Percentiles rank a stretch among this genome's conserved stretches.
Evolutionary conservation across 106 monocot species (phyloP).

Genomic region (Alisma plantagoaquatica): DNA sequence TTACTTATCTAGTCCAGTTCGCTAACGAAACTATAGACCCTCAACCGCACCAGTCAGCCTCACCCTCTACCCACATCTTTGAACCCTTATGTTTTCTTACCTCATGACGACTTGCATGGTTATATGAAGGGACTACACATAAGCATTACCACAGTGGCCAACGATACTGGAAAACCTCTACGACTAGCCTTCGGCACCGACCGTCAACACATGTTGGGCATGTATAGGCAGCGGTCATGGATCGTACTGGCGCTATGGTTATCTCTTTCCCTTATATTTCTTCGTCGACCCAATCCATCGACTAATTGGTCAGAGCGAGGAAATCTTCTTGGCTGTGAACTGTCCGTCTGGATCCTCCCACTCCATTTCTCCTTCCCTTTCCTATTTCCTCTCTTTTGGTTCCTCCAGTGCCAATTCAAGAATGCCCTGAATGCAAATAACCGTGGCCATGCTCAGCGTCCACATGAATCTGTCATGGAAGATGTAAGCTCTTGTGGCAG

Average conservation of each 20-base stretch:
- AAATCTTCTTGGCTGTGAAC: not conserved
- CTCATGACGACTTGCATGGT: too few species aligned
- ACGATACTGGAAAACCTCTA: slow-evolving; percentile 17
- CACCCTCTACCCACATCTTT: too few species aligned
- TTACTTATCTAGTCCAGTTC: too few species aligned
- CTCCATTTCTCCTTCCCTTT: slow-evolving; percentile 4
- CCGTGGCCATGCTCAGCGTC: not conserved
- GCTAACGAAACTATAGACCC: too few species aligned
- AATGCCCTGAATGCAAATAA: not conserved
- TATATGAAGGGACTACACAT: too few species aligned
- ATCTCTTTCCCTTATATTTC: slow-evolving; percentile 8
- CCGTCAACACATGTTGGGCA: slow-evolving; percentile 7
- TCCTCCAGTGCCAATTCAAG: slow-evolving; percentile 11
- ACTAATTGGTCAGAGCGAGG: slow-evolving; percentile 1
- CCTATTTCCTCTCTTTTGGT: slow-evolving; percentile 5
- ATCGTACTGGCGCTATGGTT: slow-evolving; percentile 3
- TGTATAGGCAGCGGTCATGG: slow-evolving; percentile 23
- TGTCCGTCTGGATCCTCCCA: slow-evolving; percentile 4
- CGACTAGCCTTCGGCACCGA: slow-evolving; percentile 13
- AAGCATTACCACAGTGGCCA: too few species aligned
- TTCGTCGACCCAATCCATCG: slow-evolving; percentile 9
- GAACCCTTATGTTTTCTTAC: too few species aligned
- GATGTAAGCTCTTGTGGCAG: too few species aligned
- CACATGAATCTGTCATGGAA: slow-evolving; percentile 4
- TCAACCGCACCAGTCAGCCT: too few species aligned